These are phyloP conservation scores for Suzukiozyma palmioleophila DNA, from an alignment of 1,139 yeast genomes.

Conservation along the genomic window DNA sequence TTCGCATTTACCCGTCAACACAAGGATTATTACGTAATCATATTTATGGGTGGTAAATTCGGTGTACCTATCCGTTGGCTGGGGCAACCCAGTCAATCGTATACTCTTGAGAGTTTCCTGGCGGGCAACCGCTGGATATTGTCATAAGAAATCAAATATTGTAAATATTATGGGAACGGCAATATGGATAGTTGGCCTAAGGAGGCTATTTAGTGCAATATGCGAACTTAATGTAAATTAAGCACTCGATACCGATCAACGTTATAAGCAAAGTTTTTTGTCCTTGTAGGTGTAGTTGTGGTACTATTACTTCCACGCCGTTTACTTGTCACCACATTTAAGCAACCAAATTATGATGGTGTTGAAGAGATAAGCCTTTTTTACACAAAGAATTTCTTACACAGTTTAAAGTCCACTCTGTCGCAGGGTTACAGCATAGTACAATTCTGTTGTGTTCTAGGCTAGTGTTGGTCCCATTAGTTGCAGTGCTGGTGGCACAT, in stretches of 20 bases:
- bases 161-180: constrained; percentile 50
- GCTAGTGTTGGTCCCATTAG: too few relatives aligned
- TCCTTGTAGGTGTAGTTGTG: neutral
- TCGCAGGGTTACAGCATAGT: too few relatives aligned
- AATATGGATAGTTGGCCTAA: constrained; percentile 59
- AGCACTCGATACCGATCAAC: constrained; percentile 71
- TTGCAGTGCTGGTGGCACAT: too few relatives aligned
- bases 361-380: too few relatives aligned
- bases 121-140: constrained; percentile 64
- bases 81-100: constrained; percentile 10
- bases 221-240: constrained; percentile 38
- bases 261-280: neutral
- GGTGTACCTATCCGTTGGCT: constrained; percentile 51
- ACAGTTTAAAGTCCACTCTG: too few relatives aligned
- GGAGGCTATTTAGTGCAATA: constrained; percentile 64
- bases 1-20: constrained; percentile 60
- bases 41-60: constrained; percentile 66
- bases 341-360: too few relatives aligned
- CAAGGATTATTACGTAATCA: constrained; percentile 20
- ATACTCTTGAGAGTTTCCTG: constrained; percentile 55
- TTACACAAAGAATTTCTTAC: too few relatives aligned
- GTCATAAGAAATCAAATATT: constrained; percentile 52
- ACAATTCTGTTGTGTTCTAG: too few relatives aligned
- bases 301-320: too few relatives aligned
- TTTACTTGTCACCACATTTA: neutral